Conservation (phyloP, 2,329 filamentous ascomycete species). For the Neodidymelliopsis sp. region DNA sequence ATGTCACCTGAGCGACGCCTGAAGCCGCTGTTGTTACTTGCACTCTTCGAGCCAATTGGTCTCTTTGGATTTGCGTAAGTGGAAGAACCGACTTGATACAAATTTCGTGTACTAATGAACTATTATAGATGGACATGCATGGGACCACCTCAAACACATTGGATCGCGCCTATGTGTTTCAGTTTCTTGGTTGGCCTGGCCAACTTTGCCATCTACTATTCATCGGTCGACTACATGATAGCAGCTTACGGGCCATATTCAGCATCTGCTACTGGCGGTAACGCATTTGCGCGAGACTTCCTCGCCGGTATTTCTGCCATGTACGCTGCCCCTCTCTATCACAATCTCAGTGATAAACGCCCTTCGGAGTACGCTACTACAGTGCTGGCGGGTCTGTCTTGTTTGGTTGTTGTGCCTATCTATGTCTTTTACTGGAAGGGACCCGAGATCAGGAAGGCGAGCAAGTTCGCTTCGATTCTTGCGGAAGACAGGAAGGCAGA, state of each 20-base stretch:
- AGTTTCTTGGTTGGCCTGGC: conserved; percentile 72
- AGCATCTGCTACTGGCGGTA: conserved; percentile 75
- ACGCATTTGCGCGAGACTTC: conserved; percentile 77
- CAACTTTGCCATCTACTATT: conserved; percentile 75
- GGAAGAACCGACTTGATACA: background rate
- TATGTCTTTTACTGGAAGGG: conserved; percentile 62
- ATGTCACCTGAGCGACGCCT: conserved; percentile 68
- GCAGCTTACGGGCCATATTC: conserved; percentile 75
- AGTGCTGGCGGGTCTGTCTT: conserved; percentile 59
- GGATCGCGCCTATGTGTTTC: conserved; percentile 73
- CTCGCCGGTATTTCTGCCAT: conserved; percentile 74
- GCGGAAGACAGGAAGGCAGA: conserved; percentile 35
- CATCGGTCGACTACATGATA: conserved; percentile 81
- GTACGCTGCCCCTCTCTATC: conserved; percentile 66
- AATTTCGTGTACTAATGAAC: background rate
- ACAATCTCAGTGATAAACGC: conserved; percentile 46
- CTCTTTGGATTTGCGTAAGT: conserved; percentile 68
- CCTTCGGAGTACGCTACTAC: conserved; percentile 61
- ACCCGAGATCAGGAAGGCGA: conserved; percentile 59
- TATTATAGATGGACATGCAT: conserved; percentile 64
- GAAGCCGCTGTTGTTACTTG: conserved; percentile 67
- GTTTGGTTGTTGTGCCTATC: conserved; percentile 50
- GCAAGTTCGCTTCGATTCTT: conserved; percentile 57
- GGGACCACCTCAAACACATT: conserved; percentile 66
- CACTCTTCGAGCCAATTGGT: conserved; percentile 68